These are phyloP conservation scores for Lipomyces yamadae DNA, from an alignment of 805 yeast genomes.

Conservation along the genomic window DNA sequence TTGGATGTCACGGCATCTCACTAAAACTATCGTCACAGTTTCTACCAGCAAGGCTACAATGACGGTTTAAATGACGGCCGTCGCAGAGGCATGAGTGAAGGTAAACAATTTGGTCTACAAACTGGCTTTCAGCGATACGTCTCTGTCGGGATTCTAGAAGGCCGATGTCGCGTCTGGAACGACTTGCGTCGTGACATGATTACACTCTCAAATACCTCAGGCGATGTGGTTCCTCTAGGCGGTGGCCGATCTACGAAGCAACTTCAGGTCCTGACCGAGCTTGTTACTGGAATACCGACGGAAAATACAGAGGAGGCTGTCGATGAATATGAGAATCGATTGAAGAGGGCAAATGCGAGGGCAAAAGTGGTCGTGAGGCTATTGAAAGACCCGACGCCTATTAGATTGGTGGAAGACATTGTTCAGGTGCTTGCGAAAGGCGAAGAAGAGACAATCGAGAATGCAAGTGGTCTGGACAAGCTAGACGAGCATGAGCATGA, in stretches of 20 bases:
- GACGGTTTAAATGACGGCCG: conserved; percentile 73
- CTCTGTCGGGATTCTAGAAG: conserved; percentile 69
- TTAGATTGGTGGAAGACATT: conserved; percentile 46
- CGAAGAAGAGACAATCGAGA: conserved; percentile 47
- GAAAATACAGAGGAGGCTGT: conserved; percentile 63
- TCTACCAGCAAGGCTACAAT: conserved; percentile 67
- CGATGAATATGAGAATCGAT: conserved; percentile 56
- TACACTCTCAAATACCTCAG: background rate
- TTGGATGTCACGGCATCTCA: background rate
- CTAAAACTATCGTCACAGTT: conserved; percentile 13
- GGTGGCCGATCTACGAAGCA: conserved; percentile 32
- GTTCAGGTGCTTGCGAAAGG: conserved; percentile 44
- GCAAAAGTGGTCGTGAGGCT: conserved; percentile 56
- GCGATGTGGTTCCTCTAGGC: conserved; percentile 38
- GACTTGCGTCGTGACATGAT: background rate
- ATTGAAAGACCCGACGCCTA: conserved; percentile 39
- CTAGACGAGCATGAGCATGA: conserved; percentile 7
- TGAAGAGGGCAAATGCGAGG: conserved; percentile 64
- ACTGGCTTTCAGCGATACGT: conserved; percentile 52
- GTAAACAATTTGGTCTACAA: conserved; percentile 75
- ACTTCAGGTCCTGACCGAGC: conserved; percentile 41
- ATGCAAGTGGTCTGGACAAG: conserved; percentile 24
- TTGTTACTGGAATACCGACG: conserved; percentile 46
- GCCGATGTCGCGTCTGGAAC: conserved; percentile 51
- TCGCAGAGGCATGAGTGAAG: conserved; percentile 67